A percentile compares a stretch with the other conserved stretches of the same genome.
These are phyloP conservation scores for Mycena filopes DNA, from an alignment of 768 basidiomycete genomes.

Conservation along the genomic window DNA sequence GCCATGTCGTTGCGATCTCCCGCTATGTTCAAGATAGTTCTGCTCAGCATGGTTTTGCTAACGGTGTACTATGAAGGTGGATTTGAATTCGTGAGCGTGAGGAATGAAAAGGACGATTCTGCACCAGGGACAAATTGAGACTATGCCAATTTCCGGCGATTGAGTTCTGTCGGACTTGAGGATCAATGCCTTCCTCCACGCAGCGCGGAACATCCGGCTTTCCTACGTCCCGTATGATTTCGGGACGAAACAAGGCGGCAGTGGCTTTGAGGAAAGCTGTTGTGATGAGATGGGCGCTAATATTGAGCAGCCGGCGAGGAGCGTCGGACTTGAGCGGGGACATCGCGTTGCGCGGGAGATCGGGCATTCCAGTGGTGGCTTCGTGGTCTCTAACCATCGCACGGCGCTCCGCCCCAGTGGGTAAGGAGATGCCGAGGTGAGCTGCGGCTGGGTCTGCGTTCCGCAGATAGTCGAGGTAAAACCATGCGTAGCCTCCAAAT, in stretches of 20 bases:
- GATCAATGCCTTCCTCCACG: constrained; percentile 19
- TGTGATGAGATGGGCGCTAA: not conserved
- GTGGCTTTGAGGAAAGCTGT: not conserved
- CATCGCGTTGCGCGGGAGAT: not conserved
- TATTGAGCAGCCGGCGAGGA: not conserved
- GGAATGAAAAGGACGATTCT: too few relatives aligned
- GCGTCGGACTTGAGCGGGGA: not conserved
- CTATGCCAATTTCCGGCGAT: constrained; percentile 25
- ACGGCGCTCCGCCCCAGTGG: constrained; percentile 13
- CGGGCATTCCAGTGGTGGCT: not conserved
- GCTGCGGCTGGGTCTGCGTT: constrained; percentile 1
- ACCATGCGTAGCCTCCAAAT: constrained; percentile 10
- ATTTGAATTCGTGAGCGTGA: not conserved
- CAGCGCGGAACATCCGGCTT: not conserved
- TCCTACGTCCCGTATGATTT: not conserved
- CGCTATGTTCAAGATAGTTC: constrained; percentile 3
- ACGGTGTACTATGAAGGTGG: constrained; percentile 10
- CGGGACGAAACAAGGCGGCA: not conserved
- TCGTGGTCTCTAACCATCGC: not conserved
- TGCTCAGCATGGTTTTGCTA: constrained; percentile 13
- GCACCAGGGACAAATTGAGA: constrained; percentile 21
- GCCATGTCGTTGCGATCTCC: constrained; percentile 32
- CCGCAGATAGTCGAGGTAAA: constrained; percentile 5
- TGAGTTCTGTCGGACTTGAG: constrained; percentile 11
- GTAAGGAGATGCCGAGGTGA: not conserved